These are phyloP conservation scores for Tuber umbilicatum DNA, from an alignment of 495 filamentous ascomycete species.

Conservation along the genomic window DNA sequence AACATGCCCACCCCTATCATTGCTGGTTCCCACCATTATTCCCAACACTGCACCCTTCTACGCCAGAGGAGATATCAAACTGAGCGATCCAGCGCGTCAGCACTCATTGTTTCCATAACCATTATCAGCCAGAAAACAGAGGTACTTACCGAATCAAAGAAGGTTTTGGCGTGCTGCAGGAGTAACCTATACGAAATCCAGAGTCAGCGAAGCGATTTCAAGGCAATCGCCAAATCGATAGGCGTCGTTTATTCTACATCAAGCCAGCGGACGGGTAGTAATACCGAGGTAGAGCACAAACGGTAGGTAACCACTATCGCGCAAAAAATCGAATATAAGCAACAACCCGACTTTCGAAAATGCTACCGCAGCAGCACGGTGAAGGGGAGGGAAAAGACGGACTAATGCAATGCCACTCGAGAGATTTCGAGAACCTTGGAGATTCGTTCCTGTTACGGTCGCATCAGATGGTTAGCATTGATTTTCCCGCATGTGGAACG, in stretches of 20 bases:
- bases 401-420: slow-evolving; percentile 96
- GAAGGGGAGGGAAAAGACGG: slow-evolving; percentile 39
- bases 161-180: slow-evolving; percentile 82
- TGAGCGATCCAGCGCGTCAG: slow-evolving; percentile 26
- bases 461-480: not conserved
- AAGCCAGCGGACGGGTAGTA: slow-evolving; percentile 29
- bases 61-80: slow-evolving; percentile 42
- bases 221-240: not conserved
- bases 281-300: slow-evolving; percentile 94
- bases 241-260: not conserved
- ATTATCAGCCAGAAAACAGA: slow-evolving; percentile 18
- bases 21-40: not conserved
- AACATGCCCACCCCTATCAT: not conserved
- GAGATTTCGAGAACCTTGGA: slow-evolving; percentile 89
- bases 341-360: slow-evolving; percentile 30
- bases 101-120: slow-evolving; percentile 11
- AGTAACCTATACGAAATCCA: slow-evolving; percentile 63
- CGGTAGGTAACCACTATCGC: slow-evolving; percentile 84
- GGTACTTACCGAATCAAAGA: slow-evolving; percentile 75
- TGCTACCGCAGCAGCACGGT: not conserved
- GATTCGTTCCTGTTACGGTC: slow-evolving; percentile 73
- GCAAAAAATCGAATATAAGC: slow-evolving; percentile 22
- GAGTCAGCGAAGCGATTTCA: slow-evolving; percentile 20
- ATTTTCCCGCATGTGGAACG: not conserved
- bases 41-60: slow-evolving; percentile 20